Evolutionary conservation across 2,329 filamentous ascomycete genomes (phyloP).

Genomic region (Ophiostoma montium): DNA sequence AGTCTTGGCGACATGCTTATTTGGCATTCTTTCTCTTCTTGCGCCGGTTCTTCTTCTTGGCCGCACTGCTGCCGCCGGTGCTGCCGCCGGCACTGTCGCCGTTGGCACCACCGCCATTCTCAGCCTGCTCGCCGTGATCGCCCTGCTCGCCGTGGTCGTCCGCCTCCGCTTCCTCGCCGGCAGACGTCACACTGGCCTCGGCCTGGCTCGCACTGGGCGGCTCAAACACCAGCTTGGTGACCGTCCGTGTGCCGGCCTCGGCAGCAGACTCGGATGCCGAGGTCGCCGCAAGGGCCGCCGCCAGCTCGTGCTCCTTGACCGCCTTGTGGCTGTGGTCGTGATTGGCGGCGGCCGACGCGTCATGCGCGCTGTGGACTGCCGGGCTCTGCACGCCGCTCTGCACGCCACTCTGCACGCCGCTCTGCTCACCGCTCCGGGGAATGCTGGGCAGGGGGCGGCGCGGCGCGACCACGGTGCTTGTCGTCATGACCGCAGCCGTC

Average conservation of each 20-base stretch:
- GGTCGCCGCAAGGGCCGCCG: background rate
- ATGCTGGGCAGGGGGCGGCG: slow-evolving; percentile 1
- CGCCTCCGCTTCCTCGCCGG: background rate
- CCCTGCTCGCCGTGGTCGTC: too few relatives aligned
- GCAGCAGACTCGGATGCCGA: background rate
- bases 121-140: background rate
- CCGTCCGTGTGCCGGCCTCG: background rate
- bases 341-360: slow-evolving; percentile 4
- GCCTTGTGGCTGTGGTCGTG: too few relatives aligned
- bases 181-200: background rate
- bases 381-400: background rate
- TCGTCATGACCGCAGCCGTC: background rate
- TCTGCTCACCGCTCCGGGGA: slow-evolving; percentile 1
- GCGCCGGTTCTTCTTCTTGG: slow-evolving; percentile 24
- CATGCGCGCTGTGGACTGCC: background rate
- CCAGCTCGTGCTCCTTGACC: slow-evolving; percentile 6
- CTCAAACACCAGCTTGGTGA: background rate
- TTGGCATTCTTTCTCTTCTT: slow-evolving; percentile 19
- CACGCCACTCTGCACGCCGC: background rate
- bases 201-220: background rate
- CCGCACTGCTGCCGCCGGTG: slow-evolving; percentile 6
- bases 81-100: slow-evolving; percentile 7
- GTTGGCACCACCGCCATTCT: background rate
- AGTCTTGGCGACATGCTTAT: background rate
- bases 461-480: background rate